Conservation (phyloP, 2,329 filamentous ascomycete genomes). For the Aspergillus alliaceus region DNA sequence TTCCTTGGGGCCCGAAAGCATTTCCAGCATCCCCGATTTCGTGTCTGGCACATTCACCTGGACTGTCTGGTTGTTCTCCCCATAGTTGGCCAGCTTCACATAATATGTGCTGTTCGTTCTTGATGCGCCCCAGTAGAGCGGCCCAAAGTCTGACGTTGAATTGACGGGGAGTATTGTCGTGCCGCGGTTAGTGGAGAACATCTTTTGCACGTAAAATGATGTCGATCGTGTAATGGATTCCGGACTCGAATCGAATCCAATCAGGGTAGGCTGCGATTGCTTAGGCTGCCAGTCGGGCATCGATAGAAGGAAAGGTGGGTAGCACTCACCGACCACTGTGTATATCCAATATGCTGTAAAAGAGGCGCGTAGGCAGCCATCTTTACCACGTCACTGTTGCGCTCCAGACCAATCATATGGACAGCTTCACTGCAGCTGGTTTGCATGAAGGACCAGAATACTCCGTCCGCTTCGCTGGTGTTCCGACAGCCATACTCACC, state of each 20-base stretch:
- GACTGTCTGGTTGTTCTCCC: slow-evolving; percentile 20
- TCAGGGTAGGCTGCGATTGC: slow-evolving; percentile 29
- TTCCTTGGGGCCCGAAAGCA: slow-evolving; percentile 22
- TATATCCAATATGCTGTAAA: slow-evolving; percentile 35
- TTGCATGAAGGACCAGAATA: slow-evolving; percentile 30
- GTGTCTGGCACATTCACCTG: slow-evolving; percentile 27
- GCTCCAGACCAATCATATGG: slow-evolving; percentile 56
- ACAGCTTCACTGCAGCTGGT: slow-evolving; percentile 65
- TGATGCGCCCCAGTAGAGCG: slow-evolving; percentile 37
- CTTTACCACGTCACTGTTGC: slow-evolving; percentile 39
- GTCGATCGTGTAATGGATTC: slow-evolving; percentile 31
- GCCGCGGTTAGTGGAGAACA: slow-evolving; percentile 36
- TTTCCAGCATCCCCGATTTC: slow-evolving; percentile 21
- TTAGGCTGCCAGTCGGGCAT: background rate
- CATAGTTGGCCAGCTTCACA: slow-evolving; percentile 35
- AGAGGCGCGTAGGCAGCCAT: slow-evolving; percentile 39
- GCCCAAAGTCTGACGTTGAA: slow-evolving; percentile 27
- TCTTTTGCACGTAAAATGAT: slow-evolving; percentile 37
- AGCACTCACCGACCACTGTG: slow-evolving; percentile 34
- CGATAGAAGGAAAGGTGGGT: too few relatives aligned
- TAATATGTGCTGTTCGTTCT: slow-evolving; percentile 22
- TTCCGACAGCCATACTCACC: slow-evolving; percentile 34
- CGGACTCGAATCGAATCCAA: slow-evolving; percentile 30
- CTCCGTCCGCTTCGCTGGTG: slow-evolving; percentile 13
- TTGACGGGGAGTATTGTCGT: slow-evolving; percentile 30